Percentiles rank a stretch among this genome's conserved stretches.
Conservation (phyloP, 192 early-diverging fungal species). For the Neocallimastix lanati region DNA sequence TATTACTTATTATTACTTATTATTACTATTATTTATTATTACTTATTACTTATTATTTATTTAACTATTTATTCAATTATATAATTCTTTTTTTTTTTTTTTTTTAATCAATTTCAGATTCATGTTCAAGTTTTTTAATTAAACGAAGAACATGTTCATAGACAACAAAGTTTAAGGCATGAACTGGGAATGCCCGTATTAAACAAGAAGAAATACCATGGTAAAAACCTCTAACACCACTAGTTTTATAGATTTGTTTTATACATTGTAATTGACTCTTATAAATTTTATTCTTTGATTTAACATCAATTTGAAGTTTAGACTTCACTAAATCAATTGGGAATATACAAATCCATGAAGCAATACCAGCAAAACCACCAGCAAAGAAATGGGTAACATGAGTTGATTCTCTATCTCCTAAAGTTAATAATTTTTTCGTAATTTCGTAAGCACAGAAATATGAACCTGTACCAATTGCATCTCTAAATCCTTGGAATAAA, state of each 20-base stretch:
- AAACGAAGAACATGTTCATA: background rate
- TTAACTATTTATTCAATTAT: too few relatives aligned
- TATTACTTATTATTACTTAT: too few relatives aligned
- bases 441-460: background rate
- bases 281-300: constrained; percentile 22
- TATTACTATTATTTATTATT: too few relatives aligned
- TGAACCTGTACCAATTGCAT: background rate
- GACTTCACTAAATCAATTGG: constrained; percentile 62
- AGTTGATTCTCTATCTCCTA: constrained; percentile 9
- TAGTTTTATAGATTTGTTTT: constrained; percentile 22
- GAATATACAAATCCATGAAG: constrained; percentile 61
- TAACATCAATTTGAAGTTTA: constrained; percentile 51
- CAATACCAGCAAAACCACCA: constrained; percentile 55
- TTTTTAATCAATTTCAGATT: background rate
- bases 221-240: constrained; percentile 46
- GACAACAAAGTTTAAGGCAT: constrained; percentile 60
- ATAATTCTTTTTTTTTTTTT: too few relatives aligned
- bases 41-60: too few relatives aligned
- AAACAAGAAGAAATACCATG: constrained; percentile 55
- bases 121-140: background rate
- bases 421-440: background rate
- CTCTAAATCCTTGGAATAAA: background rate
- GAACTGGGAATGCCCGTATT: constrained; percentile 58
- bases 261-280: constrained; percentile 20
- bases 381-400: constrained; percentile 55